Conservation (phyloP, 768 basidiomycete species). For the Leccinum boreale region DNA sequence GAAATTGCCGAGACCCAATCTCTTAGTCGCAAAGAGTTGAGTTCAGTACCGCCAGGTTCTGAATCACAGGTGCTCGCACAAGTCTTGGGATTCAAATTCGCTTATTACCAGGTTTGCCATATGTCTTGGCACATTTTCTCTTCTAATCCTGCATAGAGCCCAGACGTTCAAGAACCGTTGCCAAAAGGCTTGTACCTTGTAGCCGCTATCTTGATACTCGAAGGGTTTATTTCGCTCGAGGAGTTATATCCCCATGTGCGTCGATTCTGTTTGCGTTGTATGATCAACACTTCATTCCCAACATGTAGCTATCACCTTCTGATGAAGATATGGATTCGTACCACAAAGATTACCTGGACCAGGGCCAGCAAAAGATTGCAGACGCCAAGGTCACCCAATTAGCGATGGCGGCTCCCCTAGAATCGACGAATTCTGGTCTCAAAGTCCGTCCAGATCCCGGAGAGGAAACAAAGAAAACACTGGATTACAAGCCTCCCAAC, state of each 20-base stretch:
- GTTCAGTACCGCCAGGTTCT: conserved; percentile 19
- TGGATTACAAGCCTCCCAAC: conserved; percentile 48
- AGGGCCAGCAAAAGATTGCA: conserved; percentile 61
- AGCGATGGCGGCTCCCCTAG: conserved; percentile 82
- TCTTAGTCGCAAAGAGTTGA: conserved; percentile 1
- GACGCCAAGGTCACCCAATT: conserved; percentile 72
- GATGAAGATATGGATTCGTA: conserved; percentile 75
- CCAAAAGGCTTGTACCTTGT: conserved; percentile 77
- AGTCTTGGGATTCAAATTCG: conserved; percentile 97
- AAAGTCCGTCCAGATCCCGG: conserved; percentile 39
- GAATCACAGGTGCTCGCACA: conserved; percentile 74
- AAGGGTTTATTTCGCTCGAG: conserved; percentile 82
- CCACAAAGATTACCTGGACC: conserved; percentile 60
- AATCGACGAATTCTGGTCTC: conserved; percentile 44
- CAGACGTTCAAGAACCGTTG: conserved; percentile 56
- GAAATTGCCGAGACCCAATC: conserved; percentile 43
- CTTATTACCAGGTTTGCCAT: conserved; percentile 74
- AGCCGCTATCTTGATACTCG: conserved; percentile 84
- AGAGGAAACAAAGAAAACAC: conserved; percentile 33
- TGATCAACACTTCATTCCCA: conserved; percentile 6
- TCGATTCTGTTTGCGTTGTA: conserved; percentile 5
- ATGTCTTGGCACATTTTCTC: neutral
- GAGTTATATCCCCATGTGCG: conserved; percentile 92
- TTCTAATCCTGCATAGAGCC: conserved; percentile 37
- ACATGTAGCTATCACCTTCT: conserved; percentile 60